Percentiles rank a stretch among this genome's conserved stretches.
Evolutionary conservation across 306 rosid species (phyloP).

Genomic region (Trichosanthes cucumerina): DNA sequence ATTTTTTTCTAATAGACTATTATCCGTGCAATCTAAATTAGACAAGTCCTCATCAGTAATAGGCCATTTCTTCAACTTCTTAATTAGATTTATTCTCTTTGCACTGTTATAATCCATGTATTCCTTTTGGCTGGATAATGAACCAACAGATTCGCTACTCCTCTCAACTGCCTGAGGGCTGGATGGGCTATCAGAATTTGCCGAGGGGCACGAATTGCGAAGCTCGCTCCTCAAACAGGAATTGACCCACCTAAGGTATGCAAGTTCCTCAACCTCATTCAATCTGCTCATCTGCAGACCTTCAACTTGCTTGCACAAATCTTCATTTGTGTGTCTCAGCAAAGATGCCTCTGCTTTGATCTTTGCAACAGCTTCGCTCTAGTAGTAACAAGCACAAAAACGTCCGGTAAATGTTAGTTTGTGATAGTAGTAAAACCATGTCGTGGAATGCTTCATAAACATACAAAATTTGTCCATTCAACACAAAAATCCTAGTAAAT

Average conservation of each 20-base stretch:
- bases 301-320: conserved; percentile 90
- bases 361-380: conserved; percentile 73
- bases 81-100: conserved; percentile 49
- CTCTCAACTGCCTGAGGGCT: conserved; percentile 44
- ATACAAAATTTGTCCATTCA: background rate
- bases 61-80: conserved; percentile 82
- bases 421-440: conserved; percentile 3
- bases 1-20: conserved; percentile 27
- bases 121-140: conserved; percentile 40
- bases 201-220: conserved; percentile 51
- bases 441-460: background rate
- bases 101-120: conserved; percentile 28
- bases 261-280: conserved; percentile 96
- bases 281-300: conserved; percentile 84
- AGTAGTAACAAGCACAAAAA: conserved; percentile 1
- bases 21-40: conserved; percentile 46
- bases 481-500: background rate
- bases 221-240: conserved; percentile 78
- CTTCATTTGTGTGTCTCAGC: conserved; percentile 76
- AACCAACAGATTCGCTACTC: conserved; percentile 36
- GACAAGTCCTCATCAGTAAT: conserved; percentile 41
- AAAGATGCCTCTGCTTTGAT: conserved; percentile 81
- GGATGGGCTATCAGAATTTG: conserved; percentile 40
- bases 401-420: background rate
- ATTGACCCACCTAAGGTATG: conserved; percentile 96